Evolutionary conservation across 2,329 filamentous ascomycete species (phyloP).

Genomic region (Dendryphion nanum): DNA sequence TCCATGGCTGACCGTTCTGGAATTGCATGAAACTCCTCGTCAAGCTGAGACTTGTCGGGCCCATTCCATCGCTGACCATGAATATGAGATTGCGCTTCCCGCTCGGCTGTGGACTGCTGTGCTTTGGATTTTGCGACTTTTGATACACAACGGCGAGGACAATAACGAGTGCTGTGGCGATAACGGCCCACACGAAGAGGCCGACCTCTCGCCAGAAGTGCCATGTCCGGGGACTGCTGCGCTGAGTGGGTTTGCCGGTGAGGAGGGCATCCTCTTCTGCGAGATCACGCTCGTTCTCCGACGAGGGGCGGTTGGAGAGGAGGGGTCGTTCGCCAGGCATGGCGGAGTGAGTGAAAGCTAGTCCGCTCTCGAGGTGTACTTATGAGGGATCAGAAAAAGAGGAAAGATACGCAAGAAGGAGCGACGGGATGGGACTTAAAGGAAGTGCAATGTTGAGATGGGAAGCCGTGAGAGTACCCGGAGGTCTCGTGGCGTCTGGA

Average conservation of each 20-base stretch:
- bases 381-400: too few species aligned
- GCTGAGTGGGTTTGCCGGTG: constrained; percentile 50
- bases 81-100: constrained; percentile 93
- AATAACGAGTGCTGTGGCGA: constrained; percentile 77
- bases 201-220: constrained; percentile 70
- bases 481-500: too few species aligned
- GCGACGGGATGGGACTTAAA: too few species aligned
- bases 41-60: constrained; percentile 82
- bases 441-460: too few species aligned
- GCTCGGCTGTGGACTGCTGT: constrained; percentile 35
- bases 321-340: constrained; percentile 53
- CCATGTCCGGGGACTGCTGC: constrained; percentile 43
- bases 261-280: constrained; percentile 64
- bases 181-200: constrained; percentile 77
- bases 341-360: constrained; percentile 6
- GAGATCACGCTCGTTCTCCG: constrained; percentile 55
- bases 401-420: too few species aligned
- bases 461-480: too few species aligned
- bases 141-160: constrained; percentile 81
- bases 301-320: constrained; percentile 55
- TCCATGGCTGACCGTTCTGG: constrained; percentile 67
- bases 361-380: constrained; percentile 1
- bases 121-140: constrained; percentile 45
- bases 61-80: constrained; percentile 99
- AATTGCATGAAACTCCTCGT: constrained; percentile 85